Base-by-base conservation (phyloP, 1,139 yeast species). In the Blastobotrys illinoisensis region DNA sequence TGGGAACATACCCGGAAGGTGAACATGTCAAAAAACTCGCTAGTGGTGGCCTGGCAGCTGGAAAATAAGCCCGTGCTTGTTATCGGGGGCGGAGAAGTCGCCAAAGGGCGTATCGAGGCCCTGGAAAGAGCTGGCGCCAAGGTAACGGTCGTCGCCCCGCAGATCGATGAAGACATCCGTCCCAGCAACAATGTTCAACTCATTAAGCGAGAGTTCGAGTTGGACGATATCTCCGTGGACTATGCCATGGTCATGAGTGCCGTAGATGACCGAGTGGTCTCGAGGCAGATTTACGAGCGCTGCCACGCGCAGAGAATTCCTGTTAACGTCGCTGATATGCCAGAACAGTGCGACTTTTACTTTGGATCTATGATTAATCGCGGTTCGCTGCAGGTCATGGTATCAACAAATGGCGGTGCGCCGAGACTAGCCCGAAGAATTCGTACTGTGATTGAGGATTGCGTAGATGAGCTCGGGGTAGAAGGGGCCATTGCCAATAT, bases 321-420 rank as follows among this genome's bases (percentile, higher is more conserved):
- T 16, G 90, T 86, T 40, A 88, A 88, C 67, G 85, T 88, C 47
- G 96, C 96, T 1, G 96, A 88, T 67, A 86, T 86, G 59, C 96
- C 96, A 1, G 79, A 81, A 14, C 72, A 83, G 58, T 88, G 96
- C 72, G 96, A 88, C 68, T 88, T 87, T 68, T 88, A 87, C 71
- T 88, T 88, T 69, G 96, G 96, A 1, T 81, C 91, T 24, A 83
- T 86, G 76, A 83, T 82, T 66, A 79, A 87, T 64, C 81, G 81
- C 58, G 95, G 90, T n/a, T 82, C 84, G 23, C 72, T 88, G 51
- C 95, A 87, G 66, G 79, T 88, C 36, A 85, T 88, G 90, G 85
- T 88, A 9, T 82, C 89, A 36, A 87, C 96, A 19, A 87, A 87
- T 66, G 96, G 96, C 7, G 81, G 83, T 62, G 85, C 91, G 1